Evolutionary conservation across 1,139 yeast species (phyloP), one percentile per base, ranked within the genome.

Genomic region (Casaregolazyma lundiana): DNA sequence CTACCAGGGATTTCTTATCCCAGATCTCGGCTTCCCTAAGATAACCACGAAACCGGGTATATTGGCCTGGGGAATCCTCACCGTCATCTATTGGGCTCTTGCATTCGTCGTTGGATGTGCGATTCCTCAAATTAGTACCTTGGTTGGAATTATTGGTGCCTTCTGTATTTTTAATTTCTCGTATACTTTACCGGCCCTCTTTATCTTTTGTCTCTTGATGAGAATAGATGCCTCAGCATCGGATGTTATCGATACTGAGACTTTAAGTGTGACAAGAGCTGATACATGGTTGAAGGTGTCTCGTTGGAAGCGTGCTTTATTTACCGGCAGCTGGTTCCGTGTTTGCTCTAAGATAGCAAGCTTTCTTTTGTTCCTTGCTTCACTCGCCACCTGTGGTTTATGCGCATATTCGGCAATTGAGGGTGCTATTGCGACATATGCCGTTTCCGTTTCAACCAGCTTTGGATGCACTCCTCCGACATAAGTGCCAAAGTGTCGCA

Each of bases 111-210:
- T 76, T 55, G 80, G 79, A 35, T 72, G 78, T 47, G 78, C 78
- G 52, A 76, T 76, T 49, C 81, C 81, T 34, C 76, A 75, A 51
- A 72, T 76, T 60, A 69, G 69, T 26, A 60, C 76, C 4, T 63
- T 76, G 56, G 72, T 75, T 22, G 61, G 75, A 30, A 65, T 76
- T 50, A 75, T 77, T 11, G 81, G 80, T 46, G 77, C 80, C 6
- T 69, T 71, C 51, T 72, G 76, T 55, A 71, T 71, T 46, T 58
- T 72, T 50, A 73, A 72, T 56, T 72, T 72, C 61, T 65, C 75
- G 26, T 72, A 72, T 58, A 72, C 76, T 4, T 67, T 72, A 63
- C 76, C 76, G 38, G 70, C 71, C 36, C 48, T 69, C 29, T 62
- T 72, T 57, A 56, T 60, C 36, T 50, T 69, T 13, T 68, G 69